Evolutionary conservation across 2,329 filamentous ascomycete species (phyloP).

Genomic region (Phialophora macrospora): DNA sequence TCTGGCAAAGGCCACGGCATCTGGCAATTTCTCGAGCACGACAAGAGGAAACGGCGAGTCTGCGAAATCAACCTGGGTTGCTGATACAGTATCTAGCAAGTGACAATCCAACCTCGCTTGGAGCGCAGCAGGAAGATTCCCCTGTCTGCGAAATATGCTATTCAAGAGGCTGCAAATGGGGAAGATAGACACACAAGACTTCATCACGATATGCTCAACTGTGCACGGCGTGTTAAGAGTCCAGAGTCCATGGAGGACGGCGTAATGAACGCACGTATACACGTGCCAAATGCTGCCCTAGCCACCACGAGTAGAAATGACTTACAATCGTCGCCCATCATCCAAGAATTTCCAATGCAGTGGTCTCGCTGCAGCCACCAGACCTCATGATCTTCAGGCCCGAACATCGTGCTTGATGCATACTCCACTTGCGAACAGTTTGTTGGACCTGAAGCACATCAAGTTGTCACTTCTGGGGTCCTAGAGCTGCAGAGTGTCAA

Average conservation of each 20-base stretch:
- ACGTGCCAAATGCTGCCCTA: background rate
- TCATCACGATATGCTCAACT: background rate
- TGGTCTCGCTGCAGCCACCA: slow-evolving; percentile 8
- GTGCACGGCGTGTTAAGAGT: background rate
- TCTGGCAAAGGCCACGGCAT: background rate
- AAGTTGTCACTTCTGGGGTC: background rate
- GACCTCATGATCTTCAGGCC: slow-evolving; percentile 12
- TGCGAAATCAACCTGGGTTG: background rate
- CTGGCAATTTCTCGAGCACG: background rate
- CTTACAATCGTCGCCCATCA: background rate
- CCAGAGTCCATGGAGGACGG: background rate
- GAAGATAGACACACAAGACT: background rate
- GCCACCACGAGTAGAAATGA: background rate
- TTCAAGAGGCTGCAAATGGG: too few relatives aligned
- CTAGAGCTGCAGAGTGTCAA: background rate
- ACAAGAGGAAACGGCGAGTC: background rate
- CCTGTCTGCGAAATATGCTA: background rate
- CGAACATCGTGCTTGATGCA: background rate
- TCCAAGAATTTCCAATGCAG: background rate
- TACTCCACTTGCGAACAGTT: slow-evolving; percentile 1
- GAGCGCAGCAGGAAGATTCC: background rate
- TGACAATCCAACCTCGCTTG: background rate
- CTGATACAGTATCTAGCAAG: background rate
- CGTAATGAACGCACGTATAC: background rate
- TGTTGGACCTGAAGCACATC: slow-evolving; percentile 13